Evolutionary conservation across 140 eudicot species (phyloP).

Genomic region (Erigeron philadelphicus): DNA sequence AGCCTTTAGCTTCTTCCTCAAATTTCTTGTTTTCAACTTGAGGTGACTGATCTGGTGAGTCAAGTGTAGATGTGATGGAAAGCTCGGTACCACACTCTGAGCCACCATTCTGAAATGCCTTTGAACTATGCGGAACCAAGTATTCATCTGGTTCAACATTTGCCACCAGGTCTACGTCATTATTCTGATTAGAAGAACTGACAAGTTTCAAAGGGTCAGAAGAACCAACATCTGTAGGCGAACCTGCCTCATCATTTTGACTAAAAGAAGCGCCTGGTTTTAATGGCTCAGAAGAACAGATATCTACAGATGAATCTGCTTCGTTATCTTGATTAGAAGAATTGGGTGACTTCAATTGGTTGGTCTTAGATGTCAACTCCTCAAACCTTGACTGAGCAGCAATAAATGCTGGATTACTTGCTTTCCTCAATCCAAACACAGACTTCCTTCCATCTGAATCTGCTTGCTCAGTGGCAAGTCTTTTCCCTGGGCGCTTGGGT

Average conservation of each 20-base stretch:
- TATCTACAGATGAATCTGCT: slow-evolving; percentile 23
- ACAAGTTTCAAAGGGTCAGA: slow-evolving; percentile 29
- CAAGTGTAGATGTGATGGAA: slow-evolving; percentile 68
- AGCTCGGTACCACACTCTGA: slow-evolving; percentile 81
- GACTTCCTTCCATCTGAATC: slow-evolving; percentile 47
- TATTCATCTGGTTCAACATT: slow-evolving; percentile 30
- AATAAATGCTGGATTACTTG: slow-evolving; percentile 60
- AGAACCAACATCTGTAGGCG: background rate
- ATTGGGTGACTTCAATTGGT: slow-evolving; percentile 27
- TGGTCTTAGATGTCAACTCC: slow-evolving; percentile 46
- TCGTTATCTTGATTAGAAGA: slow-evolving; percentile 33
- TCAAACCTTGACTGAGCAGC: slow-evolving; percentile 77
- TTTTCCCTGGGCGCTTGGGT: slow-evolving; percentile 28
- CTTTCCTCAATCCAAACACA: slow-evolving; percentile 44
- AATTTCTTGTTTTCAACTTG: slow-evolving; percentile 30
- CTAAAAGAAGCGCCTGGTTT: slow-evolving; percentile 4
- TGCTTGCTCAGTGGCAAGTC: slow-evolving; percentile 34
- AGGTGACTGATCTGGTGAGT: slow-evolving; percentile 50
- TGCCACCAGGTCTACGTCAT: slow-evolving; percentile 6
- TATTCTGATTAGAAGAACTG: slow-evolving; percentile 19
- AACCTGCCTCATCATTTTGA: slow-evolving; percentile 8
- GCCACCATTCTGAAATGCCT: slow-evolving; percentile 33
- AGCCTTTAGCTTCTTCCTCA: slow-evolving; percentile 29
- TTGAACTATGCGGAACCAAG: slow-evolving; percentile 26
- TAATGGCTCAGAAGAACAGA: slow-evolving; percentile 19